Evolutionary conservation across 495 filamentous ascomycete genomes (phyloP), one percentile per base, ranked within the genome.

Genomic region (Cercophora samala): DNA sequence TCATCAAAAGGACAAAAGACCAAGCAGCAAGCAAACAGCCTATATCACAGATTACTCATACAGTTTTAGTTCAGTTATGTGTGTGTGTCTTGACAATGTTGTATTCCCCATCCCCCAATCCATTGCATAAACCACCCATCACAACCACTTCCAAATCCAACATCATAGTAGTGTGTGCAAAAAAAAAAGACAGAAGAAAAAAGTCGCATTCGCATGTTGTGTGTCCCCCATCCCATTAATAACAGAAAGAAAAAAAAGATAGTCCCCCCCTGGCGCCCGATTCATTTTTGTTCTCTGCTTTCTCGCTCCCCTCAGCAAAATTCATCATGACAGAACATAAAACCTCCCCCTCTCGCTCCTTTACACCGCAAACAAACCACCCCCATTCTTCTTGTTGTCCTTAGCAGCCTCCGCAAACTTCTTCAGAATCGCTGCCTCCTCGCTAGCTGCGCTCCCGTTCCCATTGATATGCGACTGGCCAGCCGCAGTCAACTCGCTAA

Each of bases 401-500:
- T 52, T 23, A 22, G 8, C 58, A 9, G 22, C 60, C 15, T 46
- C 37, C 8, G 37, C 37, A 46, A 46, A 46, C 37, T 17, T 11
- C 37, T 46, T 46, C 37, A 46, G 37, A 17, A 11, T 11, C 37
- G 37, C 37, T 1, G 37, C 37, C 9, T 46, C 37, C 15, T 46
- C 37, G 37, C 37, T 46, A 8, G 8, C 29, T 32, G 29, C 29
- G 6, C 37, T 1, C 5, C 37, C 37, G 13, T 46, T 13, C 37
- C 37, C 37, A 46, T 46, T 46, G 3, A 46, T 9, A 18, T 13
- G 5, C 15, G 37, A 46, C 55, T 58, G 58, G 15, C 55, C 58
- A 17, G 65, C 69, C 37, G 37, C 37, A 9, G 64, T 64, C 42
- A 67, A 9, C 17, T 66, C 58, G 32, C 64, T 60, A 24, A 69